Conservation (phyloP, 2,329 filamentous ascomycete species). For the Diaporthe sp. region DNA sequence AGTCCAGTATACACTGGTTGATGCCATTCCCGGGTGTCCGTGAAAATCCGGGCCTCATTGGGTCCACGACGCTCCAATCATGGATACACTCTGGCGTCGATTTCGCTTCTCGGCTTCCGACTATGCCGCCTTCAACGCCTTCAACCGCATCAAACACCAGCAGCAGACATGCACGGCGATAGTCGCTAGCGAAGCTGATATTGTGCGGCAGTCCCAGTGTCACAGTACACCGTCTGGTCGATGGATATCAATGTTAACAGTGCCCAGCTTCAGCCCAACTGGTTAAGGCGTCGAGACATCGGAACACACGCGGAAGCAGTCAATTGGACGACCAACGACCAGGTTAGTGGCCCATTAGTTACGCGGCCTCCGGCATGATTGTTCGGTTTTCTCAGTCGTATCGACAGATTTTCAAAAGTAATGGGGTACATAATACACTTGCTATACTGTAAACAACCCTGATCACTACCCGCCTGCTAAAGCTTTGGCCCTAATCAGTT, state of each 20-base stretch:
- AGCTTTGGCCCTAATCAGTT: no score
- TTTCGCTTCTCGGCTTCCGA: neutral
- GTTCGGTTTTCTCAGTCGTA: neutral
- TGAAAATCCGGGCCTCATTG: no score
- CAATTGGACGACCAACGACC: neutral
- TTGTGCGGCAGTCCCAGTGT: neutral
- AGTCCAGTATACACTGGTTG: neutral
- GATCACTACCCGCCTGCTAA: neutral
- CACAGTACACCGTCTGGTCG: neutral
- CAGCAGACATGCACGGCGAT: neutral
- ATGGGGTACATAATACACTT: neutral
- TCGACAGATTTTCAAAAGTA: neutral
- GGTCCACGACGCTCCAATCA: no score
- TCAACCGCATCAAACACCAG: neutral
- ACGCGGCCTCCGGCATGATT: neutral
- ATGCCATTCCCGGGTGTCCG: neutral
- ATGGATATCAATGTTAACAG: neutral
- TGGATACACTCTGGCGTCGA: neutral
- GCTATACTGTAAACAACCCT: neutral
- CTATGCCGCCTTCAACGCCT: neutral
- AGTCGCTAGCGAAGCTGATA: neutral
- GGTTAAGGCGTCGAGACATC: neutral
- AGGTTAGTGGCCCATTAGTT: no score
- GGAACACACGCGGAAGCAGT: neutral
- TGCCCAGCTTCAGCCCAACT: neutral